A percentile compares a stretch with the other conserved stretches of the same genome.
These are phyloP conservation scores for Torulaspora franciscae DNA, from an alignment of 805 yeast genomes.

Conservation along the genomic window DNA sequence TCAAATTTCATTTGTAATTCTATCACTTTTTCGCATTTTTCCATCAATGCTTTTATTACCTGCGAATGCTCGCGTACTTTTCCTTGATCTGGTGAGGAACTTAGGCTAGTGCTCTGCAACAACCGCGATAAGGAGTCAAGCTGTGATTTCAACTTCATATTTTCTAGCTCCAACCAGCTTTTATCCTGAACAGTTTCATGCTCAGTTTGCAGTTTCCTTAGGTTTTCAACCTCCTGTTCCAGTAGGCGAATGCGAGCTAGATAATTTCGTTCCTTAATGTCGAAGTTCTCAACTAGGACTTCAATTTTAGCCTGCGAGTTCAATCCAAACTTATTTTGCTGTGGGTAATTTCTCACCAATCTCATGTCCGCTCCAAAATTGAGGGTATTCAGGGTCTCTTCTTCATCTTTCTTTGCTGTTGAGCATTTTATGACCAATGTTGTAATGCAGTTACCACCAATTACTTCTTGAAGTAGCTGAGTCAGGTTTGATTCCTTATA, in stretches of 20 bases:
- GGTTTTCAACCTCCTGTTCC: conserved; percentile 10
- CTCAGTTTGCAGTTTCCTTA: not conserved
- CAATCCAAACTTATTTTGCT: conserved; percentile 47
- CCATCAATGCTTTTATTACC: conserved; percentile 19
- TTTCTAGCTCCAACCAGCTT: conserved; percentile 7
- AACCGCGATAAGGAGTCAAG: conserved; percentile 13
- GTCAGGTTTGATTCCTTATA: conserved; percentile 78
- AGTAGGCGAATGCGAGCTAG: conserved; percentile 11
- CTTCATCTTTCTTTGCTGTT: conserved; percentile 49
- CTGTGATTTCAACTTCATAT: conserved; percentile 13
- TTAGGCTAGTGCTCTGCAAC: conserved; percentile 2
- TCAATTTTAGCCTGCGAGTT: conserved; percentile 39
- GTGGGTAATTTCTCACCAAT: conserved; percentile 52
- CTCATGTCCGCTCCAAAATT: conserved; percentile 74
- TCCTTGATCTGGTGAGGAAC: not conserved
- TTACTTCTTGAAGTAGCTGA: conserved; percentile 67
- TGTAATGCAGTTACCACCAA: conserved; percentile 81
- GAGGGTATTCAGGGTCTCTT: conserved; percentile 66
- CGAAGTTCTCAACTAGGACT: conserved; percentile 46
- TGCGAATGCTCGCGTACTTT: conserved; percentile 9
- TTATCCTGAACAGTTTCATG: not conserved
- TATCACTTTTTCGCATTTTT: conserved; percentile 25
- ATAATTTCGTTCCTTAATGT: conserved; percentile 28
- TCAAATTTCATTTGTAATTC: conserved; percentile 22
- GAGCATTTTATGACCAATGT: conserved; percentile 71